Evolutionary conservation across 257 asterid genomes (phyloP), one percentile per base, ranked within the genome.

Genomic region (Nicotiana tabacum): DNA sequence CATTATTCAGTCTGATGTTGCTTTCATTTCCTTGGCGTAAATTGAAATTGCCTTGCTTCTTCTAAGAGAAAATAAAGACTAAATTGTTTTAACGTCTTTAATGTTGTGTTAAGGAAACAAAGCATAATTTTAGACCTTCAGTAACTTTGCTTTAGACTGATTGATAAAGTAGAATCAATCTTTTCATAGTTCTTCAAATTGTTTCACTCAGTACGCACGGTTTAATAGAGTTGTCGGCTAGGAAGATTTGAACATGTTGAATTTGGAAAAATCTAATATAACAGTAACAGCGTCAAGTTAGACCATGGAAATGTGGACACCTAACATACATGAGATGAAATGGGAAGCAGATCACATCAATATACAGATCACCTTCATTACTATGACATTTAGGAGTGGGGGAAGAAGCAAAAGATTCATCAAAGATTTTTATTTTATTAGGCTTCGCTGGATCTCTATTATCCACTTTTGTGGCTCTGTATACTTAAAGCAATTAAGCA

Each of bases 331-430:
- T 76, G 15, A 9, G 67, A 61, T 24, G 15, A 21, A 61, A 61
- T 61, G 67, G 64, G 7, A 51, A 48, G 80, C 80, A 51, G 27
- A 76, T 76, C 80, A 76, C 80, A 76, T 76, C 80, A 76, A 15
- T 29, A 48, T 51, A 74, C 80, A 48, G 43, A 27, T 74, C 80
- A 74, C 37, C 4, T 27, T 51, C 64, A 74, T 74, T 27, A 51
- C 16, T 76, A 51, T 76, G 80, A 10, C 80, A 76, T 51, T 76
- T 76, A 74, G 27, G 60, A 12, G 79, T 24, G 15, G 39, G 61
- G 15, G 61, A 46, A 24, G 39, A 21, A 13, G 64, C 64, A 27
- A 76, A 76, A 27, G 61, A 72, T 72, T 51, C 43, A 76, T 27
- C 53, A 27, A 13, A 51, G 80, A 76, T 76, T 76, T 48, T 51